A percentile compares a stretch with the other conserved stretches of the same genome.
phyloP scores from a whole-genome alignment of 164 flowering plant genomes.

The Magnolia kwangsiensis region DNA sequence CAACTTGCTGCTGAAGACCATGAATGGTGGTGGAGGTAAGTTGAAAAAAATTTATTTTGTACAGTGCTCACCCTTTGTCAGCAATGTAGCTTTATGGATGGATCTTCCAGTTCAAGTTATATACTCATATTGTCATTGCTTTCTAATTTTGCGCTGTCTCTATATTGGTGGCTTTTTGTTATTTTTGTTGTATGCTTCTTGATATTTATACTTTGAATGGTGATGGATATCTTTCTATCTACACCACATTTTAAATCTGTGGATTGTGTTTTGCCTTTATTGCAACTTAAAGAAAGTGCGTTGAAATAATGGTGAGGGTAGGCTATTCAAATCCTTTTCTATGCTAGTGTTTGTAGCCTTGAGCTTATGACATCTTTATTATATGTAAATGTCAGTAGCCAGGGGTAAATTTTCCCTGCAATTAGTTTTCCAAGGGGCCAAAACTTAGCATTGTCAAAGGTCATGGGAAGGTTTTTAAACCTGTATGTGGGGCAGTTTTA shows the following conservation, averaged over 20 bases:
- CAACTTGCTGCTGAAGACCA: conserved; percentile 49
- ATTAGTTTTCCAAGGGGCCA: too few relatives aligned
- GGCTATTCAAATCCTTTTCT: background rate
- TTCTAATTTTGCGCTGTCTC: background rate
- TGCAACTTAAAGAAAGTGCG: background rate
- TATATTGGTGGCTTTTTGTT: background rate
- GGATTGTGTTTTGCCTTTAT: background rate
- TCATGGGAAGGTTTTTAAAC: too few relatives aligned
- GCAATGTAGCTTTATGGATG: background rate
- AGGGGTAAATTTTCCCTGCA: too few relatives aligned
- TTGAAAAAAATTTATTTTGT: too few relatives aligned
- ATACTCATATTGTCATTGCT: background rate
- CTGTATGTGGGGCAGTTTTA: too few relatives aligned
- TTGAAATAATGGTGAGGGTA: background rate
- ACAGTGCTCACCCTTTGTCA: background rate
- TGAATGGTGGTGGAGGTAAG: conserved; percentile 51
- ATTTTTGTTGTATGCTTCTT: too few relatives aligned
- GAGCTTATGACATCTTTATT: background rate
- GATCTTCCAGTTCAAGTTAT: background rate
- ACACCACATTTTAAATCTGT: background rate
- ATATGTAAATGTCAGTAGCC: too few relatives aligned
- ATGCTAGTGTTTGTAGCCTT: too few relatives aligned
- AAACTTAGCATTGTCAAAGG: too few relatives aligned
- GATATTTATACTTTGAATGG: background rate
- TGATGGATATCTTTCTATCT: background rate